Percentiles rank a stretch among this genome's conserved stretches.
phyloP scores from a whole-genome alignment of 805 yeast genomes.

The Lipomyces oligophaga region DNA sequence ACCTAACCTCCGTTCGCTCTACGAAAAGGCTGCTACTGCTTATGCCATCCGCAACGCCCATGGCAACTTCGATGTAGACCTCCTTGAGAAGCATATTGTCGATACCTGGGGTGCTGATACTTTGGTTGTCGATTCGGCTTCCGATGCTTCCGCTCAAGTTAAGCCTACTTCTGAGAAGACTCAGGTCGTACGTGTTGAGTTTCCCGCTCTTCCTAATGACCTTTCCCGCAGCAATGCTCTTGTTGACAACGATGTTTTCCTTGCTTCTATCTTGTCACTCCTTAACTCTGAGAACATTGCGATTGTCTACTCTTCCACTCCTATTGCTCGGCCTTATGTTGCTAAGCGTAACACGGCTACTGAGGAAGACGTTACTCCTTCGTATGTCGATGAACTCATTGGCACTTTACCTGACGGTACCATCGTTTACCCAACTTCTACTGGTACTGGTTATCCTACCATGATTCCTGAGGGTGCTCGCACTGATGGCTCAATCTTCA shows the following conservation, averaged over 20 bases:
- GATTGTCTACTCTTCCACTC: slow-evolving; percentile 38
- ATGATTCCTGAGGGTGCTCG: slow-evolving; percentile 28
- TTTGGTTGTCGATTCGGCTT: slow-evolving; percentile 40
- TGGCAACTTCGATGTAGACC: slow-evolving; percentile 41
- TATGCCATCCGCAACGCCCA: slow-evolving; percentile 30
- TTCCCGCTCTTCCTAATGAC: slow-evolving; percentile 47
- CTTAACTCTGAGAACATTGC: slow-evolving; percentile 38
- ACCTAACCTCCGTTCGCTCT: slow-evolving; percentile 28
- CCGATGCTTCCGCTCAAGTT: slow-evolving; percentile 50
- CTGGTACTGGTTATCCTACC: slow-evolving; percentile 19
- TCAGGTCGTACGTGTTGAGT: slow-evolving; percentile 58
- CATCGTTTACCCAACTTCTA: slow-evolving; percentile 21
- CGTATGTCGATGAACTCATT: not conserved
- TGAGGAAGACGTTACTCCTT: slow-evolving; percentile 6
- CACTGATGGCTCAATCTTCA: slow-evolving; percentile 46
- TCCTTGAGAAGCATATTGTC: slow-evolving; percentile 43
- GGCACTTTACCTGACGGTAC: slow-evolving; percentile 17
- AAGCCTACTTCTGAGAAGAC: slow-evolving; percentile 63
- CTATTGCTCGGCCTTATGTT: slow-evolving; percentile 26
- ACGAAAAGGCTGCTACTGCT: slow-evolving; percentile 26
- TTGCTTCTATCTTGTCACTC: slow-evolving; percentile 33
- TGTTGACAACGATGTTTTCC: slow-evolving; percentile 32
- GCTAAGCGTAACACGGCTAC: slow-evolving; percentile 19
- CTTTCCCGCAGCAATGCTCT: slow-evolving; percentile 26
- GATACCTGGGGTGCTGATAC: slow-evolving; percentile 52